These are phyloP conservation scores for Gentiana macrophylla DNA, from an alignment of 257 asterid genomes.

Conservation along the genomic window DNA sequence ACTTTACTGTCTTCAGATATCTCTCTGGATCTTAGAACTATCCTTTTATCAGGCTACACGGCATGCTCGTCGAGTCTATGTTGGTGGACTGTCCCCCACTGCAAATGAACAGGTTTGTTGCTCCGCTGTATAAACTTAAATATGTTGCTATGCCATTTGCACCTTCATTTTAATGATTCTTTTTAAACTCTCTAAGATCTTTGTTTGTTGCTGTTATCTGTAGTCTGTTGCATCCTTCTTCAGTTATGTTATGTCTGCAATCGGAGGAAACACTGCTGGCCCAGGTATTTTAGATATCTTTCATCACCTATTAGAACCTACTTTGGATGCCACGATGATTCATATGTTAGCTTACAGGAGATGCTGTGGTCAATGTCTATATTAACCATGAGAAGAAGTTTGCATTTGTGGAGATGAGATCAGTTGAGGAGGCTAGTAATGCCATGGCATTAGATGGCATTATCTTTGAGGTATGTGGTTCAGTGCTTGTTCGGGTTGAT, in stretches of 20 bases:
- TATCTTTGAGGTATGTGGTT: conserved; percentile 66
- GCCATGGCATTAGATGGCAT: conserved; percentile 98
- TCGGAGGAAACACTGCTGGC: conserved; percentile 97
- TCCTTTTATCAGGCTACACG: conserved; percentile 66
- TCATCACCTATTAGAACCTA: not conserved
- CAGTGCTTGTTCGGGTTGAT: not conserved
- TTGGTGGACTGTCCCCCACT: conserved; percentile 94
- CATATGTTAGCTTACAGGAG: conserved; percentile 46
- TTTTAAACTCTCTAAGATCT: not conserved
- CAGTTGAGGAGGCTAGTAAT: conserved; percentile 98
- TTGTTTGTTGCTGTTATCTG: not conserved
- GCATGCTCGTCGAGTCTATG: conserved; percentile 96
- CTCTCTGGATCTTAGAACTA: not conserved
- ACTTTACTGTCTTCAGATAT: not conserved
- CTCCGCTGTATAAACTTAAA: not conserved
- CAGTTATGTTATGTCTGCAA: conserved; percentile 94
- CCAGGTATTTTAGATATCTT: conserved; percentile 48
- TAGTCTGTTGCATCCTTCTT: conserved; percentile 97
- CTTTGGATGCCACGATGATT: not conserved
- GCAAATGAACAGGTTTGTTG: conserved; percentile 85
- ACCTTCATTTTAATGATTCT: no score
- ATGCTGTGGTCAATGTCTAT: conserved; percentile 35
- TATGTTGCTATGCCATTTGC: not conserved
- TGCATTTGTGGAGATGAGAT: conserved; percentile 97
- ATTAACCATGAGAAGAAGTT: conserved; percentile 75